These are phyloP conservation scores for Eucalyptus decipiens DNA, from an alignment of 345 rosid species.

Conservation along the genomic window DNA sequence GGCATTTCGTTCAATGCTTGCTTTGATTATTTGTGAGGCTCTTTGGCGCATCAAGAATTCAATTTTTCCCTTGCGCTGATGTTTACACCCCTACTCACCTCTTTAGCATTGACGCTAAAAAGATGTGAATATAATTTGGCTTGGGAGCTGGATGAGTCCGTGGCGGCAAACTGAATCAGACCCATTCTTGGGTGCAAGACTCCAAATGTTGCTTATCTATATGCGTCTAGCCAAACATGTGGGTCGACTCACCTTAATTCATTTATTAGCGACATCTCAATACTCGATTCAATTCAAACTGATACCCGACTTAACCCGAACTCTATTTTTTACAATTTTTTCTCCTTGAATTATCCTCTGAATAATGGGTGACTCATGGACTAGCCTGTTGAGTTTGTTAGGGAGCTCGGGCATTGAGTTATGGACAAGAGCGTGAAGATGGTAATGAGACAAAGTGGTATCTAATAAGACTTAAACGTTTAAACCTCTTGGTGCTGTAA, in stretches of 20 bases:
- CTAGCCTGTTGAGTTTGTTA: not conserved
- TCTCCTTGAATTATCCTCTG: not conserved
- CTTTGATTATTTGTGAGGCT: not conserved
- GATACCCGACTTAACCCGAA: not conserved
- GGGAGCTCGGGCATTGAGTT: not conserved
- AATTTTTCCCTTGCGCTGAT: not conserved
- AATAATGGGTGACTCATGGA: not conserved
- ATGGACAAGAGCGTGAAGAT: not conserved
- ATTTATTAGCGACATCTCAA: not conserved
- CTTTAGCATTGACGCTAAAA: too few relatives aligned
- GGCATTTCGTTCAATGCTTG: not conserved
- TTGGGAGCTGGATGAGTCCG: not conserved
- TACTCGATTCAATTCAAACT: not conserved
- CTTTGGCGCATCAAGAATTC: not conserved
- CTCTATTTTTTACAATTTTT: not conserved
- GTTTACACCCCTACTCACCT: not conserved
- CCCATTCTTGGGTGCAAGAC: too few relatives aligned
- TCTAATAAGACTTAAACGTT: not conserved
- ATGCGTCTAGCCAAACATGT: too few relatives aligned
- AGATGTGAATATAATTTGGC: not conserved
- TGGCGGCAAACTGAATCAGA: not conserved
- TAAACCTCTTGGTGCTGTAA: not conserved
- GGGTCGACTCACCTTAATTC: not conserved
- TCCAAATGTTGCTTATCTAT: not conserved
- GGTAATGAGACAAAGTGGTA: not conserved